Evolutionary conservation across 768 basidiomycete genomes (phyloP).

Genomic region (Gloeopeniophorella convolvens): DNA sequence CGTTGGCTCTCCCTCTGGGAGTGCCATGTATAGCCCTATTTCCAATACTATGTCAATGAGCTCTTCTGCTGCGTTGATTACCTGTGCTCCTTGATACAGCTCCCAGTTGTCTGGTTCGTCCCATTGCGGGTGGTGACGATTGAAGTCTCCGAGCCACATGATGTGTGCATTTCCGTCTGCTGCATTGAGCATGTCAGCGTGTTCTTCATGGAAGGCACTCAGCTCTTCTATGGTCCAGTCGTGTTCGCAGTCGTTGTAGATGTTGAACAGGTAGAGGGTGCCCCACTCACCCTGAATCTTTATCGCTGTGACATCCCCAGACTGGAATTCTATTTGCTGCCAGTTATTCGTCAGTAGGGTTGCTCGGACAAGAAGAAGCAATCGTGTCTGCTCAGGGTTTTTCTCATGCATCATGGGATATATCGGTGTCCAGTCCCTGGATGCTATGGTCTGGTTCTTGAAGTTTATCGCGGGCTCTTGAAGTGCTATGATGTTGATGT

Average conservation of each 20-base stretch:
- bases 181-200: not conserved
- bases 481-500: conserved; percentile 31
- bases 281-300: conserved; percentile 19
- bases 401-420: conserved; percentile 25
- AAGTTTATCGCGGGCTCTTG: conserved; percentile 36
- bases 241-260: conserved; percentile 33
- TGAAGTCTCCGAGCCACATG: conserved; percentile 35
- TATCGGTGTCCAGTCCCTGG: conserved; percentile 16
- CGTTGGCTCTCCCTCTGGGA: conserved; percentile 32
- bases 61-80: conserved; percentile 20
- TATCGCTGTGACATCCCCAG: conserved; percentile 28
- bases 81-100: conserved; percentile 28
- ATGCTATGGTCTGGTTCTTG: conserved; percentile 17
- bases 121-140: conserved; percentile 36
- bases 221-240: conserved; percentile 19
- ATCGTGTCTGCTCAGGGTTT: not conserved
- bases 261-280: conserved; percentile 30
- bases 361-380: conserved; percentile 16
- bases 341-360: conserved; percentile 14
- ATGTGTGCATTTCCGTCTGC: conserved; percentile 13
- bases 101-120: conserved; percentile 29
- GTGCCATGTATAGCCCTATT: conserved; percentile 29
- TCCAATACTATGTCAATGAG: conserved; percentile 26
- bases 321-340: conserved; percentile 2
- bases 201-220: not conserved